These are phyloP conservation scores for Chalciporus chontae DNA, from an alignment of 768 basidiomycete species.

Conservation along the genomic window DNA sequence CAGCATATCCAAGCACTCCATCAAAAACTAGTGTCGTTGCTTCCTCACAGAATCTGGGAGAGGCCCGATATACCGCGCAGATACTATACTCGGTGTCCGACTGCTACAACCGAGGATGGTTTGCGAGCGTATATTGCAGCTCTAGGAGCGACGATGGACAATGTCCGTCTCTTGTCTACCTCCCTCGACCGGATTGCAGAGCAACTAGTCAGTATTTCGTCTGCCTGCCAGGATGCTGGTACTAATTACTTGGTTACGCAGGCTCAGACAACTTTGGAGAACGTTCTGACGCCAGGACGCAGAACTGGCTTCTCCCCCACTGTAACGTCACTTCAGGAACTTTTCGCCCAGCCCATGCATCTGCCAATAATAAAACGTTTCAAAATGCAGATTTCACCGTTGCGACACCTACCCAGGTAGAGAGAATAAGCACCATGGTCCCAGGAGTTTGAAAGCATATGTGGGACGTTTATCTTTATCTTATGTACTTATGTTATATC, in stretches of 20 bases:
- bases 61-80: constrained; percentile 5
- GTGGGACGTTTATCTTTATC: constrained; percentile 14
- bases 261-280: constrained; percentile 17
- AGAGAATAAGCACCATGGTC: constrained; percentile 16
- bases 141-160: constrained; percentile 20
- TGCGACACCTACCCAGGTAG: neutral
- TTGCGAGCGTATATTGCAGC: constrained; percentile 14
- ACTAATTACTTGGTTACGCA: constrained; percentile 9
- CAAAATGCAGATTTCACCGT: neutral
- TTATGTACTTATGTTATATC: constrained; percentile 12
- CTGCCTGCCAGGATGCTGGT: neutral
- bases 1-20: constrained; percentile 16
- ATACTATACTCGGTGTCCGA: neutral
- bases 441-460: constrained; percentile 22
- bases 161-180: constrained; percentile 16
- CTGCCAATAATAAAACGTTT: constrained; percentile 7
- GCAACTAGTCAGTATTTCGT: constrained; percentile 17
- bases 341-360: constrained; percentile 18
- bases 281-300: constrained; percentile 4
- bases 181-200: constrained; percentile 31
- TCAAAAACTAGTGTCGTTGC: constrained; percentile 7
- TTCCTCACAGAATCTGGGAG: neutral
- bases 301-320: constrained; percentile 15
- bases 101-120: constrained; percentile 5
- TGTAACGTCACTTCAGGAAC: constrained; percentile 15